Evolutionary conservation across 2,329 filamentous ascomycete genomes (phyloP), one percentile per base, ranked within the genome.

Genomic region (Pseudohalonectria lignicola): DNA sequence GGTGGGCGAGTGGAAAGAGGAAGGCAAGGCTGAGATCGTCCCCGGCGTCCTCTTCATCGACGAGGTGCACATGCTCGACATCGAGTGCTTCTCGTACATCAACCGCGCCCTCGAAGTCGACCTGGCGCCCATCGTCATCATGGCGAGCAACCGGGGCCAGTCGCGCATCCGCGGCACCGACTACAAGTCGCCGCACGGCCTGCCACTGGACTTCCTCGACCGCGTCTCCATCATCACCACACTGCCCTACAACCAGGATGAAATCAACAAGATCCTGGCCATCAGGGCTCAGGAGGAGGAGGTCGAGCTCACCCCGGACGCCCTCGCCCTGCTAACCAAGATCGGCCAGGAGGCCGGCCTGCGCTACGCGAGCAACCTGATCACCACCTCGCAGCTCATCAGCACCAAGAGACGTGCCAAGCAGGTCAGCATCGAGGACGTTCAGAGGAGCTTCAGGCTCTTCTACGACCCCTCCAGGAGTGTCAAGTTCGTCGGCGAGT

Each of bases 11-110:
- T 98, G 92, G 92, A 95, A 94, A 63, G 92, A 98, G 61, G 92
- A 98, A 63, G 92, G 92, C 64, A 98, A 98, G 62, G 92, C 92
- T 3, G 88, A 94, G 63, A 96, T 98, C 39, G 87, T 98, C 1
- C 92, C 92, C 0, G 92, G 92, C 33, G 92, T 98, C 7, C 68
- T 98, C 7, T 98, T 98, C 69, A 94, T 98, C 53, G 92, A 98
- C 53, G 92, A 98, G 66, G 90, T 98, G 5, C 92, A 98, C 69
- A 96, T 98, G 90, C 83, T 98, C 41, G 92, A 98, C 59, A 95
- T 96, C 47, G 92, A 98, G 62, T 96, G 90, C 67, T 98, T 94
- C 69, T 93, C 87, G 32, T 98, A 94, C 68, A 82, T 98, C 70
- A 98, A 98, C 68, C 84, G 92, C 37, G 92, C 92, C 1, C 71